Evolutionary conservation across 2,329 filamentous ascomycete species (phyloP).

Genomic region (Apiospora hydei): DNA sequence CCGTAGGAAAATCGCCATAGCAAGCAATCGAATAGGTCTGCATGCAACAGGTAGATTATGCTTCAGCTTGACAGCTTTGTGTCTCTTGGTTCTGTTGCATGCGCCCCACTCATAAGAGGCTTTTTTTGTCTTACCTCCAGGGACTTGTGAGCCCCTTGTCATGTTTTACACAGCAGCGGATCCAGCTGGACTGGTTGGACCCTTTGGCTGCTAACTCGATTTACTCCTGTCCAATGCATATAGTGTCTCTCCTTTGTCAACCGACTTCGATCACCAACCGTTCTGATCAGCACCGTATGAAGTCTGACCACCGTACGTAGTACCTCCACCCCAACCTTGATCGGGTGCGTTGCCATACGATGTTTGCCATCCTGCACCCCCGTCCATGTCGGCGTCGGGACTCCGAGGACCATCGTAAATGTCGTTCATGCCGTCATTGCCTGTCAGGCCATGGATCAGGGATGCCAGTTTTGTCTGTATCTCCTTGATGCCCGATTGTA

Average conservation of each 20-base stretch:
- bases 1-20: not conserved
- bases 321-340: slow-evolving; percentile 68
- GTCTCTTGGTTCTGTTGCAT: not conserved
- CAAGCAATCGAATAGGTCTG: not conserved
- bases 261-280: slow-evolving; percentile 9
- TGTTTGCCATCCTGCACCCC: slow-evolving; percentile 62
- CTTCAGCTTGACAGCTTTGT: slow-evolving; percentile 4
- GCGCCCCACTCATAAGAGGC: not conserved
- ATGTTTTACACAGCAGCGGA: slow-evolving; percentile 12
- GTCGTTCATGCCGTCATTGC: slow-evolving; percentile 62
- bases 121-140: slow-evolving; percentile 1
- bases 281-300: slow-evolving; percentile 57
- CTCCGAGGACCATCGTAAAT: slow-evolving; percentile 71
- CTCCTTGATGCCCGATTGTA: slow-evolving; percentile 86
- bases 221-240: slow-evolving; percentile 1
- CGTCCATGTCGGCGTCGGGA: slow-evolving; percentile 68
- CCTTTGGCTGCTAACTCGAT: not conserved
- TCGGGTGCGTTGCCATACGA: slow-evolving; percentile 76
- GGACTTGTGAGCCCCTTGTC: not conserved
- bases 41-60: slow-evolving; percentile 5
- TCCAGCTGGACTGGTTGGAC: not conserved
- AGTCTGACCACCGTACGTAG: slow-evolving; percentile 49
- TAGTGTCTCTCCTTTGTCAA: not conserved
- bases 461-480: slow-evolving; percentile 89
- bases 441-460: slow-evolving; percentile 70